Evolutionary conservation across 2,329 filamentous ascomycete genomes (phyloP).

Genomic region (Escovopsis sp.): DNA sequence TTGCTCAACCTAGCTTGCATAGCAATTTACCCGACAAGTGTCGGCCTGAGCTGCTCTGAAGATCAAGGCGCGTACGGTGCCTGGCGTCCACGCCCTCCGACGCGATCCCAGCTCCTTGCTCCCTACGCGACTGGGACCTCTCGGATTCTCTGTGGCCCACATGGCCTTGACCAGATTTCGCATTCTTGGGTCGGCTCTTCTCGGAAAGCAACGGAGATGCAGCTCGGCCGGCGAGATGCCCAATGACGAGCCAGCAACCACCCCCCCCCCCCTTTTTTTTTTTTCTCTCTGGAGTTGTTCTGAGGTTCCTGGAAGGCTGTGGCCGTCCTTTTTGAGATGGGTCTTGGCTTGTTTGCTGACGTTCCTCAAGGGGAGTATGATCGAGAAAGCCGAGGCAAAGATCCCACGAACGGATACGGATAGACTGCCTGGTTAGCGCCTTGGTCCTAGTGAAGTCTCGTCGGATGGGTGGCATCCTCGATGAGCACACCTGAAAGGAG

Average conservation of each 20-base stretch:
- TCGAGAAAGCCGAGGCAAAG: too few species aligned
- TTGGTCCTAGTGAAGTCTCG: slow-evolving; percentile 11
- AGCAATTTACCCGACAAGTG: too few species aligned
- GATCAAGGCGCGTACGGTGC: too few species aligned
- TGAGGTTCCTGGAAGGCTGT: slow-evolving; percentile 1
- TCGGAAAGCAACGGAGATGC: slow-evolving; percentile 3
- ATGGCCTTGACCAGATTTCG: slow-evolving; percentile 8
- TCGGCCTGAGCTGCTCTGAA: too few species aligned
- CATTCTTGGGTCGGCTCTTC: slow-evolving; percentile 9
- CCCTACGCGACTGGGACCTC: slow-evolving; percentile 6
- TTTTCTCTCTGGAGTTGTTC: too few species aligned
- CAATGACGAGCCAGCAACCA: neutral
- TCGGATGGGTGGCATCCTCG: slow-evolving; percentile 11
- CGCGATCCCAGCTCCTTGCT: neutral
- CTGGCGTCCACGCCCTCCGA: too few species aligned
- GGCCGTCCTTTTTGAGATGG: slow-evolving; percentile 1
- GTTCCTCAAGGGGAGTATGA: neutral
- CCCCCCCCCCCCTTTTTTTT: too few species aligned
- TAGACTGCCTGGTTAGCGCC: slow-evolving; percentile 9
- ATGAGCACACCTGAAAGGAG: slow-evolving; percentile 8
- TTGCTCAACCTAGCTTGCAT: too few species aligned
- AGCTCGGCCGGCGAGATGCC: neutral
- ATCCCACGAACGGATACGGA: too few species aligned
- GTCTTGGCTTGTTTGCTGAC: neutral
- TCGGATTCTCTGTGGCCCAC: slow-evolving; percentile 5